Conservation (phyloP, 371 early-diverging fungal genomes). For the Mucor piriformis region DNA sequence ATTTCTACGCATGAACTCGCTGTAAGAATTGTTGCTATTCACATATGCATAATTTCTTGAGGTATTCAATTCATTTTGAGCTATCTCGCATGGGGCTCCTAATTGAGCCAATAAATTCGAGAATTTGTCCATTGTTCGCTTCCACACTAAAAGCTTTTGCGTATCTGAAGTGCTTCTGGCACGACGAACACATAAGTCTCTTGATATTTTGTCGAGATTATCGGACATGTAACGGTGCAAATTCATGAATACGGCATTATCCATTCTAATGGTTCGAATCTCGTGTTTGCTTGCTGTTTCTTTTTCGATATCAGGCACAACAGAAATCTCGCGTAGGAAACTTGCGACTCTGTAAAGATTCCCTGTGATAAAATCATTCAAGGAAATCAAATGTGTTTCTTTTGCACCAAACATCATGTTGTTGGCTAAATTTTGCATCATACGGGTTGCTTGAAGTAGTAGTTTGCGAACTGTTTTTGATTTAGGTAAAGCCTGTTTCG, state of each 20-base stretch:
- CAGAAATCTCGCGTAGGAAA: conserved; percentile 61
- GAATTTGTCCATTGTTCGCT: conserved; percentile 69
- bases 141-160: conserved; percentile 33
- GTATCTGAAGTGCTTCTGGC: conserved; percentile 23
- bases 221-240: conserved; percentile 44
- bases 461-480: conserved; percentile 78
- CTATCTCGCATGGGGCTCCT: conserved; percentile 74
- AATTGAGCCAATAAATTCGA: conserved; percentile 83
- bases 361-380: conserved; percentile 79
- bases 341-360: conserved; percentile 65
- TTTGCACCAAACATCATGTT: conserved; percentile 92
- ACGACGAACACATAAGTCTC: conserved; percentile 30
- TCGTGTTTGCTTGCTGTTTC: not conserved
- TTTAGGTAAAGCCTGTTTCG: conserved; percentile 41
- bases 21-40: conserved; percentile 54
- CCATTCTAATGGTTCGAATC: conserved; percentile 27
- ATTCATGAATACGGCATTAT: conserved; percentile 44
- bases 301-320: conserved; percentile 2
- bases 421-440: conserved; percentile 94
- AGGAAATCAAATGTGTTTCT: conserved; percentile 83
- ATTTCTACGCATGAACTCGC: conserved; percentile 77
- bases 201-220: conserved; percentile 43
- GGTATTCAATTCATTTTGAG: conserved; percentile 41
- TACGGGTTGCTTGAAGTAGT: conserved; percentile 87
- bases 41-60: conserved; percentile 39